Evolutionary conservation across 208 protist species (phyloP), one percentile per base, ranked within the genome.

Genomic region (Strigomonas oncopelti): DNA sequence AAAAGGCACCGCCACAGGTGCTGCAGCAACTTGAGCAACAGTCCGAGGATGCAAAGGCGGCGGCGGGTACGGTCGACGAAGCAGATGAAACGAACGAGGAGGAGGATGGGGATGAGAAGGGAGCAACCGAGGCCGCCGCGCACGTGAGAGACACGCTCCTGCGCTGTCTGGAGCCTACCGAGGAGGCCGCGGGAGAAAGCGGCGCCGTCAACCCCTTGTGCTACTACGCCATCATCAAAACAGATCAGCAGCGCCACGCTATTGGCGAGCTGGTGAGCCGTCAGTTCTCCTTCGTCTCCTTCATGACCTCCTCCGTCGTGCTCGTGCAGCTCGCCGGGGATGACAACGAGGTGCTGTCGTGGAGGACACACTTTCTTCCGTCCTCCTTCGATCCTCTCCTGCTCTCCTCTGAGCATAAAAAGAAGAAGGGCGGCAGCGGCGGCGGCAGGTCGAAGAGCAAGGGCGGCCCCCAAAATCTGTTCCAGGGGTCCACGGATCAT

Each of bases 191-290:
- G 72, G 42, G 61, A 66, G 53, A 72, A 67, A 51, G 51, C 29
- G 54, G 5, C 3, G 42, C 5, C 7, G 38, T 18, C 22, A 31
- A 51, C 20, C 36, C 38, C 32, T 32, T 36, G 52, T 66, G 53
- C 56, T 53, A 71, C 27, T 95, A 95, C 67, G 61, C 67, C 27
- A 85, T 95, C 70, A 72, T 64, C 1, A 77, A 90, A n/a, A 86
- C 78, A 4, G 85, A 95, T 60, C 77, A 83, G 75, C 90, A 95
- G 79, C 87, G 81, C n/a, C 82, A 95, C 70, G 82, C 84, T 38
- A 84, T 82, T 66, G 89, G 89, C n/a, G 83, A 81, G 46, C 62
- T 83, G 46, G 76, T 80, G 28, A 91, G 88, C 53, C 71, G 72
- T 56, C 75, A 74, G 45, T 92, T 92, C 61, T 84, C 84, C 34